Percentiles rank a stretch among this genome's conserved stretches.
Conservation (phyloP, 83 land plant genomes). For the Diphasiastrum complanatum region DNA sequence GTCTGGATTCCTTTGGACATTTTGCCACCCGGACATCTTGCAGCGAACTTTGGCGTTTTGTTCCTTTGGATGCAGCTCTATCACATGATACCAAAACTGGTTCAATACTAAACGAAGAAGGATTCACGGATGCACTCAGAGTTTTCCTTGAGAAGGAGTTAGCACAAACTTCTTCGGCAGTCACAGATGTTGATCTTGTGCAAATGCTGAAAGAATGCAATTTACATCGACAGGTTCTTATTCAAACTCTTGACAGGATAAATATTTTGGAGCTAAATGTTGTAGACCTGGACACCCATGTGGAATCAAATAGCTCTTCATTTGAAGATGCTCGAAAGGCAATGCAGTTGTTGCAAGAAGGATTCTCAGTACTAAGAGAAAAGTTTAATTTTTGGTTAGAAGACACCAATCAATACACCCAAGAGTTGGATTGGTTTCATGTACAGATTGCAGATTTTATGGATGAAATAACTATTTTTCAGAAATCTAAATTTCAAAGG, state of each 20-base stretch:
- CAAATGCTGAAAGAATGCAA: slow-evolving; percentile 44
- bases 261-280: slow-evolving; percentile 22
- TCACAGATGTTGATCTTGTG: slow-evolving; percentile 28
- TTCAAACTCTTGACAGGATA: slow-evolving; percentile 8
- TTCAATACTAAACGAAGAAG: slow-evolving; percentile 38
- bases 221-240: slow-evolving; percentile 17
- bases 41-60: slow-evolving; percentile 84
- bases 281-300: slow-evolving; percentile 26
- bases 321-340: slow-evolving; percentile 49
- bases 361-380: slow-evolving; percentile 43
- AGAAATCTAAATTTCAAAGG: too few relatives aligned
- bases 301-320: slow-evolving; percentile 31
- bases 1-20: slow-evolving; percentile 72
- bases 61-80: slow-evolving; percentile 80
- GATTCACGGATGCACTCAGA: slow-evolving; percentile 65
- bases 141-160: slow-evolving; percentile 70
- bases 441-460: too few relatives aligned
- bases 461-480: too few relatives aligned
- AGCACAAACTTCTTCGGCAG: slow-evolving; percentile 25
- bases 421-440: too few relatives aligned
- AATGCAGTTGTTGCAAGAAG: slow-evolving; percentile 58
- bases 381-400: too few relatives aligned
- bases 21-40: slow-evolving; percentile 77
- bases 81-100: slow-evolving; percentile 62
- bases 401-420: too few relatives aligned